Evolutionary conservation across 352 stramenopile genomes (phyloP).

Genomic region (Phytophthora syringae): DNA sequence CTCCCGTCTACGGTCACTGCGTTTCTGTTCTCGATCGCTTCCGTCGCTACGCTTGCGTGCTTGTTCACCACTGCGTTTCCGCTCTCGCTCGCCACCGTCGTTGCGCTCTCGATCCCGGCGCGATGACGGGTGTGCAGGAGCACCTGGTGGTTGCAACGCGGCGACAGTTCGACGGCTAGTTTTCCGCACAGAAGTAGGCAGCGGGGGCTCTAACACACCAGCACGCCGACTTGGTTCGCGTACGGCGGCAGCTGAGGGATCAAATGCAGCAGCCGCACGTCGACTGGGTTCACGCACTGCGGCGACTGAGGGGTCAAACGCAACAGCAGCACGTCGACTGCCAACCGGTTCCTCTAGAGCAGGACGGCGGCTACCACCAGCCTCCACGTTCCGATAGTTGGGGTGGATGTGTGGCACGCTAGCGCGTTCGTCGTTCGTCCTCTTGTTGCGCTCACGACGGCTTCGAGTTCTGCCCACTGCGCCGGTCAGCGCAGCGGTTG

Average conservation of each 20-base stretch:
- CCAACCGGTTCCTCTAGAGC: conserved; percentile 11
- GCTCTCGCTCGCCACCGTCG: too few species aligned
- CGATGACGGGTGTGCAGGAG: conserved; percentile 1
- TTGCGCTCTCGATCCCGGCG: conserved; percentile 25
- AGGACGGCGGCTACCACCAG: conserved; percentile 15
- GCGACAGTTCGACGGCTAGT: conserved; percentile 24
- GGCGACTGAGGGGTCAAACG: conserved; percentile 13
- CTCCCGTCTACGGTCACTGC: neutral
- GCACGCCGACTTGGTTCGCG: conserved; percentile 21
- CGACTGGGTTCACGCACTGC: conserved; percentile 17
- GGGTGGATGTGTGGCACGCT: conserved; percentile 32
- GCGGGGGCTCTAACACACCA: conserved; percentile 11
- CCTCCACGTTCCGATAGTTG: conserved; percentile 41
- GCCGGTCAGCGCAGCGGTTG: conserved; percentile 13
- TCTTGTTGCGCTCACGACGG: conserved; percentile 25
- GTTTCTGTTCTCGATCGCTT: too few species aligned
- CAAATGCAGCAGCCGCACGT: conserved; percentile 19
- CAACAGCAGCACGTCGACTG: conserved; percentile 1
- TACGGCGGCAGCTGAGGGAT: conserved; percentile 13
- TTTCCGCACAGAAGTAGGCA: conserved; percentile 12
- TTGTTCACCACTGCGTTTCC: too few species aligned
- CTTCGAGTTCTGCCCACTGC: conserved; percentile 17
- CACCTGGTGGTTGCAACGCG: conserved; percentile 13
- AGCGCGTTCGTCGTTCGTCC: conserved; percentile 10
- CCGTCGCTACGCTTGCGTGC: conserved; percentile 3